Evolutionary conservation across 164 flowering plant species (phyloP), one percentile per base, ranked within the genome.

Genomic region (Aristolochia contorta): DNA sequence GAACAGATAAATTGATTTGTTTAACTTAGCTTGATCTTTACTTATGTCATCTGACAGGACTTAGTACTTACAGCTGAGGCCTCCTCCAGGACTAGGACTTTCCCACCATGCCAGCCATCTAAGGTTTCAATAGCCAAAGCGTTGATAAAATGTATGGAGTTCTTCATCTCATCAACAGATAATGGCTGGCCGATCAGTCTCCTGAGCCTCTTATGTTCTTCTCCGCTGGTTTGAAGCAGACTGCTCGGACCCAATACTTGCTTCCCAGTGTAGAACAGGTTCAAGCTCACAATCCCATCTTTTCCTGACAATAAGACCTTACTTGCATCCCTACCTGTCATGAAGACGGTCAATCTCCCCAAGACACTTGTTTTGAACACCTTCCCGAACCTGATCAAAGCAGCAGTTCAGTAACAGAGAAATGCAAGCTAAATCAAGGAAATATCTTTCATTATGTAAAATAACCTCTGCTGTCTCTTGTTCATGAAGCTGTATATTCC

Each of bases 241-340:
- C 90, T 84, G 50, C 77, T 76, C 0, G 78, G 82, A 14, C 85
- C 90, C 32, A 84, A 63, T 1, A 84, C 87, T 56, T 81, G 85
- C 63, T 78, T 56, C 30, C 87, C 87, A n/a, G 85, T 72, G 52
- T 80, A 79, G 66, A 79, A 84, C 20, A 82, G 79, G 69, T 84
- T 84, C 59, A 82, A 65, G 61, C 85, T 82, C 68, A 84, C 87
- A 70, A 79, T 65, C 56, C 90, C 85, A 72, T 82, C 84, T 68
- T 78, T 82, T 27, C 87, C 87, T 43, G 84, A 71, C 52, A 82
- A 61, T 69, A 84, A 64, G 18, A 80, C 77, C 79, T 80, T 80
- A 74, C 81, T 67, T 53, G 87, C 85, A 62, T 82, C 90, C 43
- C 85, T 79, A n/a, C 87, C 85, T 2, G 87, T 82, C 85, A 82